phyloP scores from a whole-genome alignment of 352 stramenopile species.

The Pythium brachiatum region DNA sequence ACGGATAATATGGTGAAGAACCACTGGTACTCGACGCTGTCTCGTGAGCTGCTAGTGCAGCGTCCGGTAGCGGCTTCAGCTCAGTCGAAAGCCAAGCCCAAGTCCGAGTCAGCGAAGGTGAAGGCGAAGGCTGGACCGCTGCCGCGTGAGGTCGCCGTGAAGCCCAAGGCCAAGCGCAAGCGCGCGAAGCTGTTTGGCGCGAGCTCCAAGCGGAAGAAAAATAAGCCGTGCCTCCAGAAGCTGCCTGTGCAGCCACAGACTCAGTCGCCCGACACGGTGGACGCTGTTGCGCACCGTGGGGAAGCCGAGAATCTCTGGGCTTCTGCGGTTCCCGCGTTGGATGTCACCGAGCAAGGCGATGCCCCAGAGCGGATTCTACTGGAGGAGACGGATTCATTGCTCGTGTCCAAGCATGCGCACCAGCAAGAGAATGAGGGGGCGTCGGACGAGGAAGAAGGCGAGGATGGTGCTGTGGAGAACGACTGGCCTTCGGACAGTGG shows the following conservation, averaged over 20 bases:
- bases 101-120: background rate
- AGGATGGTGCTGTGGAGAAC: no score
- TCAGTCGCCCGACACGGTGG: background rate
- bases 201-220: background rate
- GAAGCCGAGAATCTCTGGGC: background rate
- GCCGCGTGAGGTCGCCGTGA: background rate
- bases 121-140: background rate
- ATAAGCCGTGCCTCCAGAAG: background rate
- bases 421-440: no score
- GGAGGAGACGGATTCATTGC: no score
- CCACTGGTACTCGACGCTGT: conserved; percentile 39
- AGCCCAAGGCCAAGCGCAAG: background rate
- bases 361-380: no score
- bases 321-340: background rate
- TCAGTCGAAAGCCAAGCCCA: background rate
- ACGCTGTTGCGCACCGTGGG: background rate
- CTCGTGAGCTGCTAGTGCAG: background rate
- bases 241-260: background rate
- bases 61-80: background rate
- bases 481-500: no score
- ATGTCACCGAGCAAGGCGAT: background rate
- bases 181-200: background rate
- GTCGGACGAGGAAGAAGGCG: no score
- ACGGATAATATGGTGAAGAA: conserved; percentile 69
- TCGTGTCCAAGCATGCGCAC: no score